These are phyloP conservation scores for Aspergillus intermedius DNA, from an alignment of 2,329 filamentous ascomycete genomes.

Conservation along the genomic window DNA sequence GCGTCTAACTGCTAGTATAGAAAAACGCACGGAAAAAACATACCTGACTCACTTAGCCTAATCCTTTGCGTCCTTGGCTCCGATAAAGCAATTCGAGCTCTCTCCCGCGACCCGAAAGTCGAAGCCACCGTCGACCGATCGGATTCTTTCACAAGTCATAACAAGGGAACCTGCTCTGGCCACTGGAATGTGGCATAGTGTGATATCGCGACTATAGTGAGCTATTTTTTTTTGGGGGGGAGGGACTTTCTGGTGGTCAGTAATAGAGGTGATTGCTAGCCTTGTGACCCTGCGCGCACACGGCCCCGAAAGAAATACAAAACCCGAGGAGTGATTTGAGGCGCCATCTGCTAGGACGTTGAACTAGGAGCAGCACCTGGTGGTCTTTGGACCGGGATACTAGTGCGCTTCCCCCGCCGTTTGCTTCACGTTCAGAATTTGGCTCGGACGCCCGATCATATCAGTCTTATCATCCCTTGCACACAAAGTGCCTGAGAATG, in stretches of 20 bases:
- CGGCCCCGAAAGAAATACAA: not conserved
- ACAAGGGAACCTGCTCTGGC: not conserved
- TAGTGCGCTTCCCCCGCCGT: not conserved
- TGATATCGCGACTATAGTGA: not conserved
- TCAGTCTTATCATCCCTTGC: not conserved
- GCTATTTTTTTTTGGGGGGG: not conserved
- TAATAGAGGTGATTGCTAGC: not conserved
- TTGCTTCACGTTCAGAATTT: not conserved
- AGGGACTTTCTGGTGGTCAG: not conserved
- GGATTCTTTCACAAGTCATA: not conserved
- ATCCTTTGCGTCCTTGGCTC: not conserved
- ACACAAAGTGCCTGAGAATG: constrained; percentile 20
- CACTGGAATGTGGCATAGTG: not conserved
- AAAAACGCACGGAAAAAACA: not conserved
- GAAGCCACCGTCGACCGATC: not conserved
- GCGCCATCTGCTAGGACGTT: not conserved
- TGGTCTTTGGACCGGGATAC: not conserved
- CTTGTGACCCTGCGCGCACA: not conserved
- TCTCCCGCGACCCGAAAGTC: not conserved
- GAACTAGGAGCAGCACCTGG: not conserved
- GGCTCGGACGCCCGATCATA: not conserved
- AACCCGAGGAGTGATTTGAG: not conserved
- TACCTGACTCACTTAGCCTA: not conserved
- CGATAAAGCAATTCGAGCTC: not conserved
- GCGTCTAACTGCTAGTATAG: not conserved